phyloP scores from a whole-genome alignment of 2,329 filamentous ascomycete species.

The Diplodia corticola region DNA sequence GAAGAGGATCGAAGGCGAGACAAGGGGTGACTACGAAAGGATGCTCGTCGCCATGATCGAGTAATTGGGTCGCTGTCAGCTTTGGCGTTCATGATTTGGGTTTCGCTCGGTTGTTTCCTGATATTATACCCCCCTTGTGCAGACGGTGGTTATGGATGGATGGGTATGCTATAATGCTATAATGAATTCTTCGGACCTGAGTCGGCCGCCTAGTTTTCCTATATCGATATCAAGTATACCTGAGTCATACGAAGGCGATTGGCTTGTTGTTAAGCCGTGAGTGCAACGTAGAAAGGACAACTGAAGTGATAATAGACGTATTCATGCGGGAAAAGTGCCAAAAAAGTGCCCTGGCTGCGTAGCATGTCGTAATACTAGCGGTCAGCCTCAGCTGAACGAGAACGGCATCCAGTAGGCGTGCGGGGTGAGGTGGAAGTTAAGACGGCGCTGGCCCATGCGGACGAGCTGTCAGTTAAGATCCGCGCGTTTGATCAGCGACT shows the following conservation, averaged over 20 bases:
- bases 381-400: no score
- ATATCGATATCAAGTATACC: neutral
- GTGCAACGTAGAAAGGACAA: neutral
- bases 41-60: conserved; percentile 68
- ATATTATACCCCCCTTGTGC: neutral
- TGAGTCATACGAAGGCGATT: neutral
- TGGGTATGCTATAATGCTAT: neutral
- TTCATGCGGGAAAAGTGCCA: neutral
- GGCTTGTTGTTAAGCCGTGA: neutral
- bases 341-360: neutral
- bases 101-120: neutral
- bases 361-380: neutral
- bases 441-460: conserved; percentile 12
- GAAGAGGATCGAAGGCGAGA: conserved; percentile 75
- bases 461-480: neutral
- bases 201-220: neutral
- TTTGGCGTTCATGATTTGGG: neutral
- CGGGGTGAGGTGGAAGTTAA: conserved; percentile 10
- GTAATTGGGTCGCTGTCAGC: conserved; percentile 24
- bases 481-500: conserved; percentile 16
- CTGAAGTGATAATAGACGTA: neutral
- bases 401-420: neutral
- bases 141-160: neutral
- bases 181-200: neutral
- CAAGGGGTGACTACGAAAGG: conserved; percentile 77